Evolutionary conservation across 192 early-diverging fungal species (phyloP).

Genomic region (Linnemannia schmuckeri): DNA sequence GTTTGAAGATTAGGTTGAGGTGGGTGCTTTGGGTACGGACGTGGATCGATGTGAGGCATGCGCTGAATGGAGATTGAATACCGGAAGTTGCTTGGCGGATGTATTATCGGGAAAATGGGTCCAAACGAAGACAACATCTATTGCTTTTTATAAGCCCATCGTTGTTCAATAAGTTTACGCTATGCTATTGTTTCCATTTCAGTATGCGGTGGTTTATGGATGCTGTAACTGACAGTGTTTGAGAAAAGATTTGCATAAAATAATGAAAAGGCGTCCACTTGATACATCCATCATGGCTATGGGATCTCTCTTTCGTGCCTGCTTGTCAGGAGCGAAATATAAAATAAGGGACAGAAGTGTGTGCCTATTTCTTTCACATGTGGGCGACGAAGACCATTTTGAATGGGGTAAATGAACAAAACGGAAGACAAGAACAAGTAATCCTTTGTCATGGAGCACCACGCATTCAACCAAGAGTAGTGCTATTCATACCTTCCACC

Average conservation of each 20-base stretch:
- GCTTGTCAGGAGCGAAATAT: neutral
- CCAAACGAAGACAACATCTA: neutral
- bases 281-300: neutral
- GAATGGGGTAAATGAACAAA: neutral
- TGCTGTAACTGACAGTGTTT: neutral
- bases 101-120: neutral
- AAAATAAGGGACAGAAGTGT: neutral
- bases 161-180: neutral
- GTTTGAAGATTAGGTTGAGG: neutral
- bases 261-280: neutral
- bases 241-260: neutral
- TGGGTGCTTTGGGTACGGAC: neutral
- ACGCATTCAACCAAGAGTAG: neutral
- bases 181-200: neutral
- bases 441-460: neutral
- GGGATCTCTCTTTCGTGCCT: neutral
- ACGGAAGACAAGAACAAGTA: neutral
- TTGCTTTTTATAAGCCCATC: neutral
- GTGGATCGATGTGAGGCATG: neutral
- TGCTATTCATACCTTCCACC: neutral
- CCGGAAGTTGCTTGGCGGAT: neutral
- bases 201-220: neutral
- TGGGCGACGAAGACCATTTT: neutral
- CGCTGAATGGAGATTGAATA: neutral
- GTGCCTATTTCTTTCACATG: neutral